Evolutionary conservation across 1,284 basidiomycete genomes (phyloP).

Genomic region (Leccinum ambiguum): DNA sequence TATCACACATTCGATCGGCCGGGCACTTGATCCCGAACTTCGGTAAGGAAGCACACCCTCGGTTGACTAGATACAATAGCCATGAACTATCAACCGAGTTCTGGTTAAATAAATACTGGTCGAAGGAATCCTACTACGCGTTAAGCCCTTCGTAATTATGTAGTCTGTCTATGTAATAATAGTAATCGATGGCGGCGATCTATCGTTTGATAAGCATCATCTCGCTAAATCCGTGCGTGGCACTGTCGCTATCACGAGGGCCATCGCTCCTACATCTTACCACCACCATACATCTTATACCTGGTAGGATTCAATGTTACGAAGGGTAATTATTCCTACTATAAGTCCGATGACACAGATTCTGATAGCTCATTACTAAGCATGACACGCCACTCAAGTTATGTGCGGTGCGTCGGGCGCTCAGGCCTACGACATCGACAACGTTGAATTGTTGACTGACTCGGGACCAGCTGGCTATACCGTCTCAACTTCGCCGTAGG

Average conservation of each 20-base stretch:
- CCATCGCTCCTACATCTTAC: too few species aligned
- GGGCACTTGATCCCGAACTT: not conserved
- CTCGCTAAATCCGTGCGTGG: too few species aligned
- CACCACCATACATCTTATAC: too few species aligned
- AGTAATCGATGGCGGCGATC: not conserved
- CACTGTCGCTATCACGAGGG: too few species aligned
- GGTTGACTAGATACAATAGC: not conserved
- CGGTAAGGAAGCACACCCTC: not conserved
- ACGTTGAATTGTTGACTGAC: not conserved
- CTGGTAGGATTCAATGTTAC: too few species aligned
- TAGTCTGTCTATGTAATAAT: not conserved
- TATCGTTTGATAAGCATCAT: not conserved
- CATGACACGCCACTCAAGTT: constrained; percentile 1
- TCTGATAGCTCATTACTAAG: constrained; percentile 4
- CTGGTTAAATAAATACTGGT: not conserved
- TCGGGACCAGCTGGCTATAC: constrained; percentile 1
- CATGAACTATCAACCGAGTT: not conserved
- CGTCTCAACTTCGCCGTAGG: not conserved
- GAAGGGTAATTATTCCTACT: too few species aligned
- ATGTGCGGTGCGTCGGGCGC: not conserved
- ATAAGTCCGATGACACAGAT: too few species aligned
- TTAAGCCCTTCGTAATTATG: not conserved
- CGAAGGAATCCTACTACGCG: not conserved
- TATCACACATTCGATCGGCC: not conserved
- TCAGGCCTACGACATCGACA: not conserved